These are phyloP conservation scores for Pseudogymnoascus sp. DNA, from an alignment of 2,329 filamentous ascomycete genomes.

Conservation along the genomic window DNA sequence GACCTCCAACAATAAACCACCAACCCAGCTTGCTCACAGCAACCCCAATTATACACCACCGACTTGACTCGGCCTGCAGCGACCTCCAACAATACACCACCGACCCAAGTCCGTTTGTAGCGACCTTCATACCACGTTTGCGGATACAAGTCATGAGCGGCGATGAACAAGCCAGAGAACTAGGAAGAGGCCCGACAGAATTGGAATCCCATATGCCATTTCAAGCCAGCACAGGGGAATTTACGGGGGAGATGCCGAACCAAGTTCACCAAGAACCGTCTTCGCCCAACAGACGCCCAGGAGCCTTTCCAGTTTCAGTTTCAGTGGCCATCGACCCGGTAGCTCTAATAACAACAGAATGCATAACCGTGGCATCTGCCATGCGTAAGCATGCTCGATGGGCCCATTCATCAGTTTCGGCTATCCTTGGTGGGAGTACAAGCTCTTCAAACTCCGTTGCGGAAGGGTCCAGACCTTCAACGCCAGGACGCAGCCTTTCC, in stretches of 20 bases:
- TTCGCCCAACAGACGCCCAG: neutral
- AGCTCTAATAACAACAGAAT: constrained; percentile 94
- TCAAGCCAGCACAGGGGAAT: neutral
- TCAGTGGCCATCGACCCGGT: constrained; percentile 85
- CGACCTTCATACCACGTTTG: neutral
- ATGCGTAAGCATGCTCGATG: constrained; percentile 97
- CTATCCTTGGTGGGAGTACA: constrained; percentile 73
- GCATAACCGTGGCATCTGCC: constrained; percentile 94
- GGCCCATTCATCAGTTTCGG: constrained; percentile 91
- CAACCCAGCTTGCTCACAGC: neutral
- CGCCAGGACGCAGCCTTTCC: constrained; percentile 26
- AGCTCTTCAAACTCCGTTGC: constrained; percentile 49
- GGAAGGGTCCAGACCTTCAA: constrained; percentile 41
- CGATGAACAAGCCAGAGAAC: constrained; percentile 5
- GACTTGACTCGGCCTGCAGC: neutral
- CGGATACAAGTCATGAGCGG: constrained; percentile 9
- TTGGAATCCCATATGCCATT: neutral
- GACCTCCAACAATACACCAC: neutral
- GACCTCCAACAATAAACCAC: neutral
- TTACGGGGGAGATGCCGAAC: neutral
- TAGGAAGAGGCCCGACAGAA: constrained; percentile 5
- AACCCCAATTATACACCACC: neutral
- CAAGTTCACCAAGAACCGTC: neutral
- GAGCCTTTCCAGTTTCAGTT: constrained; percentile 54
- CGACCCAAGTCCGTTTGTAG: neutral